Conservation (phyloP, 1,284 basidiomycete genomes). For the Albatrellus sp. region DNA sequence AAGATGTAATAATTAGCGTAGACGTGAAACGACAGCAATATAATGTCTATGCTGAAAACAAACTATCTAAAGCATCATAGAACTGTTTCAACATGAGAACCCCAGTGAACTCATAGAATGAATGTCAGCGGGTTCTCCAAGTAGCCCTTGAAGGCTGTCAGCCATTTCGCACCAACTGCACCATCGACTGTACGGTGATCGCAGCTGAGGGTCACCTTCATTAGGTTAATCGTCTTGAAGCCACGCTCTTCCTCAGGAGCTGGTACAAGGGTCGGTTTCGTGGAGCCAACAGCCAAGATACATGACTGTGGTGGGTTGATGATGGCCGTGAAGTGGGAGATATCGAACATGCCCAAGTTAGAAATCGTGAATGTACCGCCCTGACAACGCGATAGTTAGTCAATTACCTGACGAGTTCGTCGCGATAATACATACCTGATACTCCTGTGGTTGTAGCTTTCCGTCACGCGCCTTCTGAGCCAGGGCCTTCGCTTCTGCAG, state of each 20-base stretch:
- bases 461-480: conserved; percentile 94
- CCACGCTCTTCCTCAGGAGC: conserved; percentile 85
- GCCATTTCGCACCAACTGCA: conserved; percentile 82
- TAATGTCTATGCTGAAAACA: conserved; percentile 7
- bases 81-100: background rate
- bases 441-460: conserved; percentile 92
- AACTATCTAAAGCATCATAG: conserved; percentile 5
- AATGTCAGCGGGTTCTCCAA: conserved; percentile 94
- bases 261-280: conserved; percentile 79
- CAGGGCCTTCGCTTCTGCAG: conserved; percentile 83
- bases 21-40: conserved; percentile 1
- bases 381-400: conserved; percentile 23
- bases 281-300: conserved; percentile 91
- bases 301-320: conserved; percentile 99
- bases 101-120: conserved; percentile 52
- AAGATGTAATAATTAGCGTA: background rate
- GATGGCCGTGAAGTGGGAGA: conserved; percentile 95
- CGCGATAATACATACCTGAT: conserved; percentile 53
- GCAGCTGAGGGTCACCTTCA: conserved; percentile 94
- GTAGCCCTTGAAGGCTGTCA: conserved; percentile 93
- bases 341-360: conserved; percentile 97
- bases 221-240: conserved; percentile 83
- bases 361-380: conserved; percentile 99
- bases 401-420: background rate
- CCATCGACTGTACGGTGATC: conserved; percentile 96